Percentiles rank a stretch among this genome's conserved stretches.
phyloP scores from a whole-genome alignment of 768 basidiomycete species.

The Gymnopilus junonius region DNA sequence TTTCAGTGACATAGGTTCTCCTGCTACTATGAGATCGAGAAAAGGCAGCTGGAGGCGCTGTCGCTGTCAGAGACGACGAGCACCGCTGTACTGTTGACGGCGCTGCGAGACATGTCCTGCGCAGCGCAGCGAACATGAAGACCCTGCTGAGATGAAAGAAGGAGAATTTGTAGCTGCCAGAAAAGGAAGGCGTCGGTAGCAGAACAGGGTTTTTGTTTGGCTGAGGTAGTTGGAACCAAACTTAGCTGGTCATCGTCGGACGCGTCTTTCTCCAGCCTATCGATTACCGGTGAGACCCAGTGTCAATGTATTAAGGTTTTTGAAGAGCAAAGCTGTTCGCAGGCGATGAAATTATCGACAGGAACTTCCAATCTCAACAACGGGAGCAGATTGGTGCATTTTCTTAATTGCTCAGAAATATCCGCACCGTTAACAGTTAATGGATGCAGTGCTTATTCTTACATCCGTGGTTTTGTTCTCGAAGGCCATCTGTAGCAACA shows the following conservation, averaged over 20 bases:
- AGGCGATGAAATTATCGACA: constrained; percentile 76
- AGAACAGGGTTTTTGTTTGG: constrained; percentile 25
- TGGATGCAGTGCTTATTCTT: too few species aligned
- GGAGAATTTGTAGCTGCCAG: constrained; percentile 20
- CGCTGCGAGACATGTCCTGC: constrained; percentile 37
- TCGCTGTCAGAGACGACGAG: constrained; percentile 17
- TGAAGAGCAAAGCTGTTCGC: too few species aligned
- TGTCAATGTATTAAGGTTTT: neutral
- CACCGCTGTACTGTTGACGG: constrained; percentile 10
- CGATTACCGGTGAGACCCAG: constrained; percentile 24
- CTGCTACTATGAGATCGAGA: constrained; percentile 12
- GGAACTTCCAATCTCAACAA: too few species aligned
- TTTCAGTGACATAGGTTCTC: constrained; percentile 42
- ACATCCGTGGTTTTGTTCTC: too few species aligned
- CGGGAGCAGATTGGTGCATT: too few species aligned
- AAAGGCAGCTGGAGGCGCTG: constrained; percentile 13
- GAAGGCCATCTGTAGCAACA: too few species aligned
- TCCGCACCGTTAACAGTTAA: too few species aligned
- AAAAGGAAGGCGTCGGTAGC: constrained; percentile 25
- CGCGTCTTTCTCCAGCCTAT: constrained; percentile 3
- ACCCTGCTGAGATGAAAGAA: constrained; percentile 48
- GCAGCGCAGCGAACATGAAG: constrained; percentile 42
- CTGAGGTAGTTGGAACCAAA: constrained; percentile 17
- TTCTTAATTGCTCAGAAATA: too few species aligned
- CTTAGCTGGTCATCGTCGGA: constrained; percentile 15